phyloP scores from a whole-genome alignment of 148 eudicot species.

The Fagopyrum esculentum region DNA sequence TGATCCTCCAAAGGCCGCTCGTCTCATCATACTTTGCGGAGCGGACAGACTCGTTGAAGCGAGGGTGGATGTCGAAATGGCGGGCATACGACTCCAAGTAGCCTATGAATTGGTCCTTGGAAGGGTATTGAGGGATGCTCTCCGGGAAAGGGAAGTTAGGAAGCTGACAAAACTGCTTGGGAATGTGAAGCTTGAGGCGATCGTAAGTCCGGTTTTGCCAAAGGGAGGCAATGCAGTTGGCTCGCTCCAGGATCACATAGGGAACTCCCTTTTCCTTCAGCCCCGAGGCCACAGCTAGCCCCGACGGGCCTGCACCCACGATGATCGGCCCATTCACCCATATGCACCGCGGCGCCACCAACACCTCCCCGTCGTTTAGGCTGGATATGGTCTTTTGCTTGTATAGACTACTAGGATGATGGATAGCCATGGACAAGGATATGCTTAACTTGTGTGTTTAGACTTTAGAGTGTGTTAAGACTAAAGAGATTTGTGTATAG shows the following conservation, averaged over 20 bases:
- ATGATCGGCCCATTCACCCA: slow-evolving; percentile 74
- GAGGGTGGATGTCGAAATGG: slow-evolving; percentile 48
- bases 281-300: slow-evolving; percentile 67
- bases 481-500: slow-evolving; percentile 1
- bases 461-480: neutral
- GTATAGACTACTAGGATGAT: slow-evolving; percentile 13
- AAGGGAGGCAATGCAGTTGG: slow-evolving; percentile 76
- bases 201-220: slow-evolving; percentile 70
- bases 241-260: slow-evolving; percentile 58
- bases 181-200: slow-evolving; percentile 73
- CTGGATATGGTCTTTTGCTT: slow-evolving; percentile 27
- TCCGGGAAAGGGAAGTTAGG: slow-evolving; percentile 63
- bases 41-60: slow-evolving; percentile 54
- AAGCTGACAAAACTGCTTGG: slow-evolving; percentile 72
- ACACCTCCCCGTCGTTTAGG: slow-evolving; percentile 34
- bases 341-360: slow-evolving; percentile 44
- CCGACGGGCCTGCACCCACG: slow-evolving; percentile 78
- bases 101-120: slow-evolving; percentile 53
- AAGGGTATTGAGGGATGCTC: slow-evolving; percentile 60
- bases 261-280: slow-evolving; percentile 68
- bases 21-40: slow-evolving; percentile 66
- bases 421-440: slow-evolving; percentile 2
- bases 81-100: slow-evolving; percentile 62
- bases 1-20: slow-evolving; percentile 54
- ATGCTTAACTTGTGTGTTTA: too few species aligned